These are phyloP conservation scores for Dictyostelium intermedium DNA, from an alignment of 78 protist species.

Conservation along the genomic window DNA sequence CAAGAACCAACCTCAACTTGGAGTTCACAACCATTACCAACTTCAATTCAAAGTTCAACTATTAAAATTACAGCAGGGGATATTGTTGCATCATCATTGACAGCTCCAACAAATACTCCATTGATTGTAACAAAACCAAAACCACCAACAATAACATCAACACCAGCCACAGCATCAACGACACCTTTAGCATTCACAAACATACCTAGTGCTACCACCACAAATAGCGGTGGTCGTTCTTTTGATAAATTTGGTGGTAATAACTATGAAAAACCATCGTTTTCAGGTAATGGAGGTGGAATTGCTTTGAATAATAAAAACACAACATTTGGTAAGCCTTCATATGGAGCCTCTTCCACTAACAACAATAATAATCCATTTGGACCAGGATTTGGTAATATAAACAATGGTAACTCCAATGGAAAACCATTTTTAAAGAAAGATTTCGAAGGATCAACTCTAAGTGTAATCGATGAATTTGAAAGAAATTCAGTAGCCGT, in stretches of 20 bases:
- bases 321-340: not conserved
- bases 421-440: not conserved
- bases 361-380: not conserved
- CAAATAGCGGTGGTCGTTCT: not conserved
- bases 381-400: not conserved
- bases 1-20: not conserved
- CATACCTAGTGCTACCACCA: too few relatives aligned
- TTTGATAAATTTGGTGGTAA: slow-evolving; percentile 9
- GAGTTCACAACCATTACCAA: not conserved
- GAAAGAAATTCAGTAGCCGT: not conserved
- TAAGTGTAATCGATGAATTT: not conserved
- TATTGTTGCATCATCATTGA: not conserved
- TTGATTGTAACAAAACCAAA: not conserved
- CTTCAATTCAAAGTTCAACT: not conserved
- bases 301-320: not conserved
- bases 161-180: not conserved
- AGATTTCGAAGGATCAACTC: not conserved
- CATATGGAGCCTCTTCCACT: not conserved
- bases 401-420: not conserved
- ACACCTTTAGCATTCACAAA: not conserved
- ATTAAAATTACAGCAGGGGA: not conserved
- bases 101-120: not conserved
- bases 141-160: not conserved
- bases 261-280: not conserved
- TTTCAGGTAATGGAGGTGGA: not conserved